These are phyloP conservation scores for Oenanthe sinensis DNA, from an alignment of 129 eudicot species.

Conservation along the genomic window DNA sequence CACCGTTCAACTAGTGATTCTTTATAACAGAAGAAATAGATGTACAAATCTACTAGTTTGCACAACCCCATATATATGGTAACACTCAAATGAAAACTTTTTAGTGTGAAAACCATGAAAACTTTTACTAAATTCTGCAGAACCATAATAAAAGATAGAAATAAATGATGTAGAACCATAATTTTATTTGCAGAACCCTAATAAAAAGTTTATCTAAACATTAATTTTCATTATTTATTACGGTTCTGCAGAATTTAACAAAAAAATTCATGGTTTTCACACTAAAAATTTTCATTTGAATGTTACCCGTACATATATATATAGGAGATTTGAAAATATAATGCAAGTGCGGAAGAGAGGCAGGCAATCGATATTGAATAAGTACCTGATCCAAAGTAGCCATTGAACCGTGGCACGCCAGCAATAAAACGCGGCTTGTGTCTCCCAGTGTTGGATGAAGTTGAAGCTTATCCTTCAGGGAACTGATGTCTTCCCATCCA, in stretches of 20 bases:
- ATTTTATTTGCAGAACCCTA: no score
- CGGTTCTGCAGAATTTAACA: no score
- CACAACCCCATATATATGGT: not conserved
- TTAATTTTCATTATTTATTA: no score
- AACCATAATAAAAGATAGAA: no score
- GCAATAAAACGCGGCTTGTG: constrained; percentile 57
- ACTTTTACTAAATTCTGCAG: no score
- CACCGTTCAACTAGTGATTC: not conserved
- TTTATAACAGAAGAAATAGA: not conserved
- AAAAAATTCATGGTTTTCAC: no score
- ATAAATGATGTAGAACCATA: no score
- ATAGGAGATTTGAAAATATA: not conserved
- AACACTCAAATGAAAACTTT: no score
- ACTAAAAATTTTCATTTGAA: no score
- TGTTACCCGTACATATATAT: not conserved
- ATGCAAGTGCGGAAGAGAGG: not conserved
- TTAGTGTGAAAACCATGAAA: no score
- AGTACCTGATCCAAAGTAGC: constrained; percentile 90
- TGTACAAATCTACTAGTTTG: not conserved
- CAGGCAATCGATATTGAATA: not conserved
- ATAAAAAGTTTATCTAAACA: no score
- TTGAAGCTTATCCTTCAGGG: constrained; percentile 82
- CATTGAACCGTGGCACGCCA: constrained; percentile 98
- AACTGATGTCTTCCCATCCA: constrained; percentile 96
- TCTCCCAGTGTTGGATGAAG: constrained; percentile 69